A percentile compares a stretch with the other conserved stretches of the same genome.
phyloP scores from a whole-genome alignment of 2,329 filamentous ascomycete genomes.

The Neofusicoccum ribis region DNA sequence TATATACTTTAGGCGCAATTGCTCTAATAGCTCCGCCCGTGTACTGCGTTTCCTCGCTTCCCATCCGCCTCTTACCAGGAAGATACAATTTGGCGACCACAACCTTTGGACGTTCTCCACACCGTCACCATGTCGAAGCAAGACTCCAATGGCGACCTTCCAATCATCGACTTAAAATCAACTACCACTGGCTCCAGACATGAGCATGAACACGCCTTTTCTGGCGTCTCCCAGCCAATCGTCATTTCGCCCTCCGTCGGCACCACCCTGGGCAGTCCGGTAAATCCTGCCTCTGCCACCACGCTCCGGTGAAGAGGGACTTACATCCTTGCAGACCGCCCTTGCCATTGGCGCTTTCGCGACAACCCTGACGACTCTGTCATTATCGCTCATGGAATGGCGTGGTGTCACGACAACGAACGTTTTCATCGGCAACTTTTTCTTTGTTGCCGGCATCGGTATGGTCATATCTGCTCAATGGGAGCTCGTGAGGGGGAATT shows the following conservation, averaged over 20 bases:
- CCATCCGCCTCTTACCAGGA: not conserved
- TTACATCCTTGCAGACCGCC: constrained; percentile 39
- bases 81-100: no score
- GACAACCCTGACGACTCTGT: constrained; percentile 56
- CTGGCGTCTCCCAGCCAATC: constrained; percentile 36
- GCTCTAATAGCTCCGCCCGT: not conserved
- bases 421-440: constrained; percentile 57
- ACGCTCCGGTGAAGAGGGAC: not conserved
- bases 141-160: not conserved
- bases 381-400: constrained; percentile 57
- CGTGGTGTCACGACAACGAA: constrained; percentile 53
- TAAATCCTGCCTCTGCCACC: not conserved
- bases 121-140: not conserved
- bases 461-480: constrained; percentile 58
- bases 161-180: not conserved
- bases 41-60: not conserved
- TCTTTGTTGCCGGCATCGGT: constrained; percentile 53
- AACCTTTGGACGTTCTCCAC: no score
- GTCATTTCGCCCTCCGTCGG: constrained; percentile 33
- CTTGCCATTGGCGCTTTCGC: constrained; percentile 56
- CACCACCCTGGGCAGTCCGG: constrained; percentile 22
- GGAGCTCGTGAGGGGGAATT: constrained; percentile 56
- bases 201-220: constrained; percentile 24
- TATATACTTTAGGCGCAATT: not conserved
- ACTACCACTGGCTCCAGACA: not conserved